A percentile compares a stretch with the other conserved stretches of the same genome.
phyloP scores from a whole-genome alignment of 352 stramenopile species.

The Globisporangium rhizosaccharum region DNA sequence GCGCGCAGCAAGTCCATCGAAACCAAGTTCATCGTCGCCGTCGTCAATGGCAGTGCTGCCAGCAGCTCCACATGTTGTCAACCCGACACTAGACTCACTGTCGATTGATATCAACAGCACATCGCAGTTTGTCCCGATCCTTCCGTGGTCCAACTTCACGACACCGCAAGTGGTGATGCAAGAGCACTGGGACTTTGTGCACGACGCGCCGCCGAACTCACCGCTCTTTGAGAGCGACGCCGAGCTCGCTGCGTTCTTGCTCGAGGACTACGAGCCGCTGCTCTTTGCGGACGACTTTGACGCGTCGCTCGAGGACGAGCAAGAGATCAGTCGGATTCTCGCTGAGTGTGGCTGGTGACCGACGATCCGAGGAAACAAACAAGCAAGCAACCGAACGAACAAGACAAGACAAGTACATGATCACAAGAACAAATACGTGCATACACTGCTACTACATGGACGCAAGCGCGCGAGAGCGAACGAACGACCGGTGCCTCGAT shows the following conservation, averaged over 20 bases:
- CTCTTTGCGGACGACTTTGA: slow-evolving; percentile 12
- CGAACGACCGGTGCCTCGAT: too few species aligned
- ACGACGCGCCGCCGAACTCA: slow-evolving; percentile 2
- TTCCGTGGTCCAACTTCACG: slow-evolving; percentile 10
- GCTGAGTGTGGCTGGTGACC: slow-evolving; percentile 15
- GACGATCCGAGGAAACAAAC: too few species aligned
- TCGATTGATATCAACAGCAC: neutral
- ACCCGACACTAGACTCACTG: neutral
- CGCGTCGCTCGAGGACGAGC: slow-evolving; percentile 12
- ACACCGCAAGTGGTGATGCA: slow-evolving; percentile 16
- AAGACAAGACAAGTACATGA: neutral
- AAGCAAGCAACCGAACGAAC: neutral
- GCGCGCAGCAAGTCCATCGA: neutral
- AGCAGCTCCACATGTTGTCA: neutral
- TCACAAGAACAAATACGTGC: neutral
- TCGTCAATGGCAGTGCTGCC: neutral
- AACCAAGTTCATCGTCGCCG: neutral
- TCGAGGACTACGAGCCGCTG: slow-evolving; percentile 20
- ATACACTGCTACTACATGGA: too few species aligned
- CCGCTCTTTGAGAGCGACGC: slow-evolving; percentile 14
- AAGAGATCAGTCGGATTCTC: slow-evolving; percentile 20
- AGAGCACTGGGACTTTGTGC: slow-evolving; percentile 16
- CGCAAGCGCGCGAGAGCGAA: too few species aligned
- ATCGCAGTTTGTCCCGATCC: slow-evolving; percentile 9
- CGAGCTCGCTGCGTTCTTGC: slow-evolving; percentile 13